Conservation (phyloP, 1,139 yeast species). For the Yamadazyma trypodendri region DNA sequence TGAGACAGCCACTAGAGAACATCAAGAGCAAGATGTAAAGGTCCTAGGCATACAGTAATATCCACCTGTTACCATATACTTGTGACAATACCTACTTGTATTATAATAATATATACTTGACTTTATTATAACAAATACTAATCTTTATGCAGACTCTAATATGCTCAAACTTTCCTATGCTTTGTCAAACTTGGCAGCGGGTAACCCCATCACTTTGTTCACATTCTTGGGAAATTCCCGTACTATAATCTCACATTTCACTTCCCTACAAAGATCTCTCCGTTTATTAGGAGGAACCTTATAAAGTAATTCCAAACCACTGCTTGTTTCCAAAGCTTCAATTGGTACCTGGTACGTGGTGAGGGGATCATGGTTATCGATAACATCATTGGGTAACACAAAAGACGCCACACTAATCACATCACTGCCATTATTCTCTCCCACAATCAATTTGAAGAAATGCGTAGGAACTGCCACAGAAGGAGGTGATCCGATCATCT, state of each 20-base stretch:
- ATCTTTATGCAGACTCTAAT: too few species aligned
- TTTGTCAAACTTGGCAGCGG: slow-evolving; percentile 16
- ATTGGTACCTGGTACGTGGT: slow-evolving; percentile 82
- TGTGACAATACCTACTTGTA: too few species aligned
- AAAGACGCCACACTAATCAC: slow-evolving; percentile 83
- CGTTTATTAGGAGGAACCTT: slow-evolving; percentile 61
- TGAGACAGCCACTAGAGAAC: slow-evolving; percentile 5
- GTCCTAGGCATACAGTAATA: too few species aligned
- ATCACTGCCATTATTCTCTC: slow-evolving; percentile 57
- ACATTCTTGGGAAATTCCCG: slow-evolving; percentile 69
- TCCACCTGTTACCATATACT: too few species aligned
- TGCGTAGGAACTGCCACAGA: slow-evolving; percentile 97
- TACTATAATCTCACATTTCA: slow-evolving; percentile 76
- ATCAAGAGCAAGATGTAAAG: slow-evolving; percentile 16
- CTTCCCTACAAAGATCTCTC: slow-evolving; percentile 74
- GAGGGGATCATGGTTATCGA: slow-evolving; percentile 69
- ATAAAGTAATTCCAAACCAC: slow-evolving; percentile 80
- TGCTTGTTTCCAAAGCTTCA: slow-evolving; percentile 81
- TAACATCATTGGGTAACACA: slow-evolving; percentile 82
- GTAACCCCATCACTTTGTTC: slow-evolving; percentile 22
- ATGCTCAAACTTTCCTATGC: slow-evolving; percentile 6
- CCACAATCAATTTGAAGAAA: slow-evolving; percentile 86
- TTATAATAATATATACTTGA: too few species aligned
- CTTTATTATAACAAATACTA: neutral
- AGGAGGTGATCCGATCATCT: slow-evolving; percentile 96